Conservation (phyloP, 1,139 yeast genomes). For the Candida pseudoviswanathii region DNA sequence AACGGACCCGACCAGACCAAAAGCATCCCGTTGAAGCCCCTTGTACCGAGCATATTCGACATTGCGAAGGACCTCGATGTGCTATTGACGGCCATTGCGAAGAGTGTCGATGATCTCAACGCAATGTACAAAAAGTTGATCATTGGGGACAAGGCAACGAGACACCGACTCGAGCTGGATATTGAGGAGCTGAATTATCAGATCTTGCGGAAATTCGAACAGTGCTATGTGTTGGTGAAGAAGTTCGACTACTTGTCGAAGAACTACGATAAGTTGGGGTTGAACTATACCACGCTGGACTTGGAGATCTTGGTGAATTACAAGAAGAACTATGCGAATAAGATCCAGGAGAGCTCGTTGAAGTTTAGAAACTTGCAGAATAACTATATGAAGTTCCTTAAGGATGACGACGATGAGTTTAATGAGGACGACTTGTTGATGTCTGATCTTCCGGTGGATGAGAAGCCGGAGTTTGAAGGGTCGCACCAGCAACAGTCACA, state of each 20-base stretch:
- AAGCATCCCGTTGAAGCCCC: slow-evolving; percentile 48
- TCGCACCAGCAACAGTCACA: slow-evolving; percentile 32
- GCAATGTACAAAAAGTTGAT: slow-evolving; percentile 78
- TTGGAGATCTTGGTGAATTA: slow-evolving; percentile 72
- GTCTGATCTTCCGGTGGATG: slow-evolving; percentile 9
- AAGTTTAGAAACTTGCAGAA: slow-evolving; percentile 85
- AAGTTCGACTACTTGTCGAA: slow-evolving; percentile 56
- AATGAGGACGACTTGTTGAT: slow-evolving; percentile 6
- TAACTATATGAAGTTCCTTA: slow-evolving; percentile 75
- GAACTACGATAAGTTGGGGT: slow-evolving; percentile 34
- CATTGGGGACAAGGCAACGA: slow-evolving; percentile 83
- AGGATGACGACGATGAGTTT: slow-evolving; percentile 65
- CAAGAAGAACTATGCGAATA: slow-evolving; percentile 81
- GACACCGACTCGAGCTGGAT: slow-evolving; percentile 60
- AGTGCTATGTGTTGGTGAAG: slow-evolving; percentile 75
- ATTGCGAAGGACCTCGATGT: slow-evolving; percentile 72
- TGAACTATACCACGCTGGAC: slow-evolving; percentile 50
- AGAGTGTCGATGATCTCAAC: slow-evolving; percentile 58
- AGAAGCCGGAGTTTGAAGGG: neutral
- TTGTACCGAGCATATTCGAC: slow-evolving; percentile 82
- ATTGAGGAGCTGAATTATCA: slow-evolving; percentile 77
- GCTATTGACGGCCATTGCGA: slow-evolving; percentile 50
- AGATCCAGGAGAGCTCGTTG: slow-evolving; percentile 77
- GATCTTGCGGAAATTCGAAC: slow-evolving; percentile 73
- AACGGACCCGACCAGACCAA: slow-evolving; percentile 15